Conservation (phyloP, 106 monocot genomes). For the Chionographis japonica region DNA sequence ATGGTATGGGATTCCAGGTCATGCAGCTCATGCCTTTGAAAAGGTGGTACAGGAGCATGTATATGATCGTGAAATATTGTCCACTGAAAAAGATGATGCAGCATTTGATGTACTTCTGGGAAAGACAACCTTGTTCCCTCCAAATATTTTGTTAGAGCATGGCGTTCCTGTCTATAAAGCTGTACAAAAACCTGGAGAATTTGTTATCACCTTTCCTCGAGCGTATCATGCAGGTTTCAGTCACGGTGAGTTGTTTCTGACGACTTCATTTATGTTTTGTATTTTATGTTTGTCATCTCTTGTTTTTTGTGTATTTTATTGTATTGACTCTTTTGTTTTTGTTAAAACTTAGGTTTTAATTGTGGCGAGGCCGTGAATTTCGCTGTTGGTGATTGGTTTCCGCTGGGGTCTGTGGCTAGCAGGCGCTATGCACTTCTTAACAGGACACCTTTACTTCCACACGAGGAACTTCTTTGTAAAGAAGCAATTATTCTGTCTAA, state of each 20-base stretch:
- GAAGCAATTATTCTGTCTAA: slow-evolving; percentile 62
- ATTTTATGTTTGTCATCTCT: background rate
- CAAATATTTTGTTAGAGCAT: slow-evolving; percentile 74
- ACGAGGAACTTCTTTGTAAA: slow-evolving; percentile 89
- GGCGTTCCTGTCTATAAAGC: slow-evolving; percentile 90
- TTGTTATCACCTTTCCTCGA: slow-evolving; percentile 87
- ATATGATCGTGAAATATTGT: slow-evolving; percentile 62
- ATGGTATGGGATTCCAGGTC: slow-evolving; percentile 95
- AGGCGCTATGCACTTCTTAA: slow-evolving; percentile 74
- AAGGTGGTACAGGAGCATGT: slow-evolving; percentile 60
- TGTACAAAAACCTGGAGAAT: slow-evolving; percentile 91
- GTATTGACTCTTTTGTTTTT: background rate
- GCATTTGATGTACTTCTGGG: slow-evolving; percentile 81
- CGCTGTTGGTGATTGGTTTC: slow-evolving; percentile 93
- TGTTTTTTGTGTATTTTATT: background rate
- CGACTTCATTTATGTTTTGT: background rate
- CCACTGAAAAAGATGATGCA: slow-evolving; percentile 58
- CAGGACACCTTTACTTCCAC: slow-evolving; percentile 65
- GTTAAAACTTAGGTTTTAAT: slow-evolving; percentile 68
- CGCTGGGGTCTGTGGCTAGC: slow-evolving; percentile 69
- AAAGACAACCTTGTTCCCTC: slow-evolving; percentile 96
- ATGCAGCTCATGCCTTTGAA: slow-evolving; percentile 79
- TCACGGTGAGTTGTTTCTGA: slow-evolving; percentile 46
- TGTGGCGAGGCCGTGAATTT: slow-evolving; percentile 99
- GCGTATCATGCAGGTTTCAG: slow-evolving; percentile 98